Percentiles rank a stretch among this genome's conserved stretches.
These are phyloP conservation scores for Rhizophlyctis rosea DNA, from an alignment of 192 early-diverging fungal genomes.

Conservation along the genomic window DNA sequence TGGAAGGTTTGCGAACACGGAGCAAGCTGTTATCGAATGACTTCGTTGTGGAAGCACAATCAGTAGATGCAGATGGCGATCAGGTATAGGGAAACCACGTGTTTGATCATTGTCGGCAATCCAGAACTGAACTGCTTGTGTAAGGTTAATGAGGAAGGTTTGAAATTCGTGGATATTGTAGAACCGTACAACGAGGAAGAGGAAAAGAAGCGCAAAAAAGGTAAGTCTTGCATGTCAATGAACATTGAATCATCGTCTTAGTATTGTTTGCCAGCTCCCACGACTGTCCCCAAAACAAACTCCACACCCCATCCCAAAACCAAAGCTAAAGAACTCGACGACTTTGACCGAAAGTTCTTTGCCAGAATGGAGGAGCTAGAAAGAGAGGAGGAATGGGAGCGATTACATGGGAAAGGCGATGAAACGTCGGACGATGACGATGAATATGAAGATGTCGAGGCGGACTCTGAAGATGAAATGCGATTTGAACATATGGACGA, in stretches of 20 bases:
- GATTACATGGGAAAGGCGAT: conserved; percentile 24
- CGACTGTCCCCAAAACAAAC: too few species aligned
- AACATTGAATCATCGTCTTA: too few species aligned
- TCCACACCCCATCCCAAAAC: too few species aligned
- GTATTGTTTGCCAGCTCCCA: too few species aligned
- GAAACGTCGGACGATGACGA: conserved; percentile 41
- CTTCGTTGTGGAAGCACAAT: conserved; percentile 9
- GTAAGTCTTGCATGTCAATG: conserved; percentile 7
- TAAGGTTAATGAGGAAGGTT: conserved; percentile 73
- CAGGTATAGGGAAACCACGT: too few species aligned
- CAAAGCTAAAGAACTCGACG: conserved; percentile 28
- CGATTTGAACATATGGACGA: conserved; percentile 37
- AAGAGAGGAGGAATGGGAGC: conserved; percentile 53
- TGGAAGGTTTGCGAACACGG: conserved; percentile 4
- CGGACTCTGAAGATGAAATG: conserved; percentile 36
- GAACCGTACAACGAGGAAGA: conserved; percentile 58
- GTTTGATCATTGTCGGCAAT: too few species aligned
- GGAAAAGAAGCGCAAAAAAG: conserved; percentile 23
- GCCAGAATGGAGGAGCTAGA: conserved; percentile 58
- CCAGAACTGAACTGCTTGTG: too few species aligned
- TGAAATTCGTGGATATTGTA: conserved; percentile 72
- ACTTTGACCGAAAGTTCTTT: conserved; percentile 31
- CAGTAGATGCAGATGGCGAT: conserved; percentile 38
- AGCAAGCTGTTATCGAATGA: background rate
- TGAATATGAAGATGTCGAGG: conserved; percentile 38